Base-by-base conservation (phyloP, 108 stramenopile species). In the Nitzschia sp. region DNA sequence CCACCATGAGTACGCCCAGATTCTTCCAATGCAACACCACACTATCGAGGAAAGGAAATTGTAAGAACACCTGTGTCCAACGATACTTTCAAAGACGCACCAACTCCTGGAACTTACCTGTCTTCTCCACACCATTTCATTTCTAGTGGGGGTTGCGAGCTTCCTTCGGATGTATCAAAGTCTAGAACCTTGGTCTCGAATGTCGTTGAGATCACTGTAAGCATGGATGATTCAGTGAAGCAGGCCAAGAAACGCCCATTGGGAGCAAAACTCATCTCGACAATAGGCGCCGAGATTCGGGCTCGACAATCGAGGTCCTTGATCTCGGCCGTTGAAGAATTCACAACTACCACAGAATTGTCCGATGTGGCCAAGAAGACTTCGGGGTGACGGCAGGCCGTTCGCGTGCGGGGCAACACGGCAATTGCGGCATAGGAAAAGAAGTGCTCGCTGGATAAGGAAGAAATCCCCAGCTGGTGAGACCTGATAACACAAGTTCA, bases 51-150 rank as follows among this genome's bases (percentile, higher is more conserved):
- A 19, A 9, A 42, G 21, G 17, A 51, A 51, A 51, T 51, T 9
- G 38, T 42, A 42, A 42, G 38, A 42, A 42, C 38, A 6, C n/a
- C n/a, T n/a, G n/a, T 42, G 6, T 42, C 38, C 38, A 13, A 42
- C 6, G 6, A 42, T 42, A 9, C 38, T 42, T 42, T 13, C 38
- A 42, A n/a, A n/a, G n/a, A n/a, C n/a, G n/a, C n/a, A n/a, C n/a
- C n/a, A n/a, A n/a, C n/a, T n/a, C n/a, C n/a, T n/a, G n/a, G n/a
- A 11, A 53, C 55, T 27, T 49, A 61, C 34, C 71, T 83, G 74
- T 98, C 98, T 70, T 96, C 92, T 49, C 98, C 98, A 60, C 98
- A 98, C 97, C 97, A 97, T 58, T 83, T 71, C 87, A 97, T 92
- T 30, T 84, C 85, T 59, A 81, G 33, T 1, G 92, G 92, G 15